Evolutionary conservation across 805 yeast genomes (phyloP).

Genomic region (Metschnikowia sp.): DNA sequence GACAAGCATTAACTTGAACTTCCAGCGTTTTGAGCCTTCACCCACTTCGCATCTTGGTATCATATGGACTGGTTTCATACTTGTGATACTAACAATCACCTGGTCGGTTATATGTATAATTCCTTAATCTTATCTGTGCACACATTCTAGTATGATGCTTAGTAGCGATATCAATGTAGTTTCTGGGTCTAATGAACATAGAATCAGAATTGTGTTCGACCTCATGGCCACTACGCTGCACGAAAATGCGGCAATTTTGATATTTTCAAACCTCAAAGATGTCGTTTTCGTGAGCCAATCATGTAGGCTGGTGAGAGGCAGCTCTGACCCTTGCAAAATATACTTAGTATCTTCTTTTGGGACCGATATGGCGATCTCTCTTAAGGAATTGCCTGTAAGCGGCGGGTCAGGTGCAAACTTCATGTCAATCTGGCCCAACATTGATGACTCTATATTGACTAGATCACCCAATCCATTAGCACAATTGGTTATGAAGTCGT

Average conservation of each 20-base stretch:
- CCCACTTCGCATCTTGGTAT: slow-evolving; percentile 25
- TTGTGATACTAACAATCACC: slow-evolving; percentile 22
- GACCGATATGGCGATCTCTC: slow-evolving; percentile 6
- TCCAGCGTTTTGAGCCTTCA: slow-evolving; percentile 27
- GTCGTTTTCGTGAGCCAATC: slow-evolving; percentile 12
- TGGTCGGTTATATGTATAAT: slow-evolving; percentile 15
- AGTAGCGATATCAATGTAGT: too few relatives aligned
- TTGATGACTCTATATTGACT: neutral
- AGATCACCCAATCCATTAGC: slow-evolving; percentile 2
- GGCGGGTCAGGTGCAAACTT: slow-evolving; percentile 8
- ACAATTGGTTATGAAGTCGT: neutral
- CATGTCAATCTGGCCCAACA: slow-evolving; percentile 11
- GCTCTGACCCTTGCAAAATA: neutral
- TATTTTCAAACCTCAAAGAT: slow-evolving; percentile 9
- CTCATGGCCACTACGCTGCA: slow-evolving; percentile 4
- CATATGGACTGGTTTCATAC: slow-evolving; percentile 25
- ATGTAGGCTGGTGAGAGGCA: slow-evolving; percentile 7
- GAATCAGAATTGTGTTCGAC: slow-evolving; percentile 1
- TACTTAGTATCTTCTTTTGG: slow-evolving; percentile 7
- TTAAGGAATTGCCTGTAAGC: slow-evolving; percentile 9
- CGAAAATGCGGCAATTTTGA: slow-evolving; percentile 3
- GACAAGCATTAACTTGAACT: slow-evolving; percentile 33
- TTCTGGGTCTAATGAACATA: neutral
- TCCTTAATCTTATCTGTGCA: neutral
- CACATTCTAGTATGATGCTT: neutral